These are phyloP conservation scores for Sparassis latifolia DNA, from an alignment of 1,284 basidiomycete genomes.

Conservation along the genomic window DNA sequence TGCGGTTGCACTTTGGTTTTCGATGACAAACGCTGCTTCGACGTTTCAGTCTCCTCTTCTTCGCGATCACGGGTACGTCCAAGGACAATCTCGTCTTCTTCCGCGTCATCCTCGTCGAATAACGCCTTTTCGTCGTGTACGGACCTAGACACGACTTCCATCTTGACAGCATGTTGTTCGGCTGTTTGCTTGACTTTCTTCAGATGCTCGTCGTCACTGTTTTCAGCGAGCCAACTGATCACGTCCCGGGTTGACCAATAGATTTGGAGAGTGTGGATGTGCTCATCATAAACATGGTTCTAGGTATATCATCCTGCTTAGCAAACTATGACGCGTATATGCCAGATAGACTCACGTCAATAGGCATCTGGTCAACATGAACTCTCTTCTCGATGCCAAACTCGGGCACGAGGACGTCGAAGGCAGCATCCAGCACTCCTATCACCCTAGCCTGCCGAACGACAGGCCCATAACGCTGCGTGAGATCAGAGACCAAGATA, in stretches of 20 bases:
- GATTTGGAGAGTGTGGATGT: constrained; percentile 82
- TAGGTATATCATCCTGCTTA: constrained; percentile 25
- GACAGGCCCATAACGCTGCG: constrained; percentile 91
- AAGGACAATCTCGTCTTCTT: constrained; percentile 74
- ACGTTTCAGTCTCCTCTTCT: constrained; percentile 46
- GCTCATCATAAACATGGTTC: constrained; percentile 94
- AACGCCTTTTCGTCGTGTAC: constrained; percentile 82
- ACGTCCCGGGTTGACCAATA: constrained; percentile 92
- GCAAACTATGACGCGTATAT: background rate
- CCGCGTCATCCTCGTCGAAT: constrained; percentile 75
- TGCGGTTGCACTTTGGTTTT: constrained; percentile 61
- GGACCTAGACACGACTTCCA: constrained; percentile 77
- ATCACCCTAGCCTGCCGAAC: constrained; percentile 91
- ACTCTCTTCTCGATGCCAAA: constrained; percentile 98
- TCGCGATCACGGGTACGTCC: constrained; percentile 47
- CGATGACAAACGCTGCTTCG: constrained; percentile 74
- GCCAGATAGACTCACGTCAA: constrained; percentile 56
- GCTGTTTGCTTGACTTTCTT: constrained; percentile 88
- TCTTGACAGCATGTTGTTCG: constrained; percentile 78
- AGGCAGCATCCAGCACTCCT: constrained; percentile 90
- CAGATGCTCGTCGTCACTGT: constrained; percentile 89
- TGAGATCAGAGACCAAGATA: constrained; percentile 88
- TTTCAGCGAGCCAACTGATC: constrained; percentile 90
- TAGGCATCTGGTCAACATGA: constrained; percentile 98
- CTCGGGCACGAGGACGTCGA: constrained; percentile 91